Conservation (phyloP, 2,329 filamentous ascomycete genomes). For the Stagonosporopsis rhizophila region DNA sequence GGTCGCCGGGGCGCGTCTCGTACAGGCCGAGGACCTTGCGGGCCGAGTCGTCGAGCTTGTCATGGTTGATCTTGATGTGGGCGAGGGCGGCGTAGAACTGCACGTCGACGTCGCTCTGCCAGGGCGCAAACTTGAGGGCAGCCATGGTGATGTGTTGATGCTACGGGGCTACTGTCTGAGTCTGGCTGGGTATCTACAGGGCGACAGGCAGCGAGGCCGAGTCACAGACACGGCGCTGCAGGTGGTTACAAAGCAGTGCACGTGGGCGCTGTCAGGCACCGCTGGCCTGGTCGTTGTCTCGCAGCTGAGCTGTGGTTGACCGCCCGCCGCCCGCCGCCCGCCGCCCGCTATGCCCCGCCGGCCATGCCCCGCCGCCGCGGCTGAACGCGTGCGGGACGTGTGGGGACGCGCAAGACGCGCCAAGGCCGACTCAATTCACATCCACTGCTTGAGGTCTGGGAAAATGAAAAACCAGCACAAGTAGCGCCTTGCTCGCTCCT, state of each 20-base stretch:
- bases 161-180: neutral
- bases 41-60: slow-evolving; percentile 93
- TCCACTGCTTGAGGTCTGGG: neutral
- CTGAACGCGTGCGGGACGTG: slow-evolving; percentile 31
- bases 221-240: neutral
- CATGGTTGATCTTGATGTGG: slow-evolving; percentile 91
- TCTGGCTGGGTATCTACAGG: neutral
- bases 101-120: slow-evolving; percentile 91
- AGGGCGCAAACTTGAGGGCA: slow-evolving; percentile 79
- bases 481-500: too few relatives aligned
- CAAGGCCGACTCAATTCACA: too few relatives aligned
- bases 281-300: slow-evolving; percentile 28
- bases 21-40: slow-evolving; percentile 87
- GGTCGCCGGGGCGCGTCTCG: slow-evolving; percentile 75
- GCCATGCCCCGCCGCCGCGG: too few relatives aligned
- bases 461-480: too few relatives aligned
- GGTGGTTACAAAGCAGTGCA: slow-evolving; percentile 23
- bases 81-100: slow-evolving; percentile 96
- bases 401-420: slow-evolving; percentile 18
- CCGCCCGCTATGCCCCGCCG: too few relatives aligned
- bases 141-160: slow-evolving; percentile 41
- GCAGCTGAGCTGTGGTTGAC: slow-evolving; percentile 7
- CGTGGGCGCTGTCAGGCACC: slow-evolving; percentile 34
- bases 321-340: slow-evolving; percentile 19
- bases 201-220: too few relatives aligned